Evolutionary conservation across 495 filamentous ascomycete genomes (phyloP).

Genomic region (Immersiella caudata): DNA sequence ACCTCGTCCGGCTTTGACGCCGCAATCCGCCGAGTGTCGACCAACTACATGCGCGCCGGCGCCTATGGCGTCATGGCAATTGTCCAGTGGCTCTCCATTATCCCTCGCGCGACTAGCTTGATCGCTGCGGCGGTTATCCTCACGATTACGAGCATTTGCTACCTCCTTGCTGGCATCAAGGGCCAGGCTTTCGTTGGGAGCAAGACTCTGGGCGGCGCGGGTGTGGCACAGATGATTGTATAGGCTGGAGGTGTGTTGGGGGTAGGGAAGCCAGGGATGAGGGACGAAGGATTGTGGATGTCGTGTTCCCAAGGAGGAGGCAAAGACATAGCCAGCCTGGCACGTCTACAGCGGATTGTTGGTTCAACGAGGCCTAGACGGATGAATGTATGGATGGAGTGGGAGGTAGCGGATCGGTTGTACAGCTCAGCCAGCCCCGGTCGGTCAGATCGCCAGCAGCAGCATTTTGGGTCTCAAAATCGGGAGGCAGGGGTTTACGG

Average conservation of each 20-base stretch:
- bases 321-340: not conserved
- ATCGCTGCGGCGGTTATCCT: constrained; percentile 87
- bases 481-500: constrained; percentile 20
- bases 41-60: constrained; percentile 95
- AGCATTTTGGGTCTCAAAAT: constrained; percentile 20
- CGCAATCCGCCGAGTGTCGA: constrained; percentile 88
- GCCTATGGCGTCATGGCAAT: constrained; percentile 82
- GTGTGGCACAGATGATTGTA: constrained; percentile 98
- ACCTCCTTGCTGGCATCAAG: constrained; percentile 80
- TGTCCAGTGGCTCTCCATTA: constrained; percentile 78
- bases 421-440: not conserved
- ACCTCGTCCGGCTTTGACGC: constrained; percentile 87
- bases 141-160: constrained; percentile 75
- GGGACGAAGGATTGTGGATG: too few relatives aligned
- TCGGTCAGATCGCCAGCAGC: not conserved
- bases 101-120: constrained; percentile 65
- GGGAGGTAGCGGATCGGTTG: not conserved
- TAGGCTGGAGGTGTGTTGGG: constrained; percentile 44
- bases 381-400: not conserved
- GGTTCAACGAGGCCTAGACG: not conserved
- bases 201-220: constrained; percentile 94
- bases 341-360: not conserved
- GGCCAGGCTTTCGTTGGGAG: constrained; percentile 93
- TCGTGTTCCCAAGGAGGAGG: not conserved
- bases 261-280: not conserved